Conservation (phyloP, 2,329 filamentous ascomycete species). For the Hypocrella siamensis region DNA sequence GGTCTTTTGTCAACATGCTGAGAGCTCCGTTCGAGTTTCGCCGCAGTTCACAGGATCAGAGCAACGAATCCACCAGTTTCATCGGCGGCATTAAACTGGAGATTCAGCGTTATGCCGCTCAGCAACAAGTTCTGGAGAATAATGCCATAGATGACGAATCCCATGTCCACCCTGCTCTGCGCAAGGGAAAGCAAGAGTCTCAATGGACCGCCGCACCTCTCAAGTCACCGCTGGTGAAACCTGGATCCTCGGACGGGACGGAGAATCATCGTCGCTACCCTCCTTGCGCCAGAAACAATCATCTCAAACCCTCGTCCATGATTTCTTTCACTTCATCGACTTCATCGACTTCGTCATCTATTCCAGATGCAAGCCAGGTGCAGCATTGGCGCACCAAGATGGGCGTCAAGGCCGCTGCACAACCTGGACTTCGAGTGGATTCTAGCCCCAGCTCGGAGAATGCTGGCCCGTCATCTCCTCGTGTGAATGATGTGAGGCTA, state of each 20-base stretch:
- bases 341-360: constrained; percentile 11
- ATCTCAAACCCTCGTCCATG: constrained; percentile 10
- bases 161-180: constrained; percentile 19
- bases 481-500: no score
- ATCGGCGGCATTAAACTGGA: constrained; percentile 26
- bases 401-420: constrained; percentile 8
- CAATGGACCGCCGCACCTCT: constrained; percentile 12
- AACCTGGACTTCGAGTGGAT: constrained; percentile 1
- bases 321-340: constrained; percentile 13
- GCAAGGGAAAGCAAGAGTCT: constrained; percentile 10
- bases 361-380: constrained; percentile 17
- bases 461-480: no score
- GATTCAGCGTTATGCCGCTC: constrained; percentile 18
- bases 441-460: no score
- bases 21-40: constrained; percentile 18
- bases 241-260: constrained; percentile 6
- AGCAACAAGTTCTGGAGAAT: constrained; percentile 12
- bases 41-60: constrained; percentile 16
- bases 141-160: constrained; percentile 11
- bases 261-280: constrained; percentile 18
- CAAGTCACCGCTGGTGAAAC: constrained; percentile 9
- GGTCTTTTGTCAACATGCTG: constrained; percentile 20
- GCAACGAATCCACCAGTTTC: constrained; percentile 16
- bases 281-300: constrained; percentile 19
- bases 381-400: constrained; percentile 15